phyloP scores from a whole-genome alignment of 2,329 filamentous ascomycete species.

The Trichophyton benhamiae region DNA sequence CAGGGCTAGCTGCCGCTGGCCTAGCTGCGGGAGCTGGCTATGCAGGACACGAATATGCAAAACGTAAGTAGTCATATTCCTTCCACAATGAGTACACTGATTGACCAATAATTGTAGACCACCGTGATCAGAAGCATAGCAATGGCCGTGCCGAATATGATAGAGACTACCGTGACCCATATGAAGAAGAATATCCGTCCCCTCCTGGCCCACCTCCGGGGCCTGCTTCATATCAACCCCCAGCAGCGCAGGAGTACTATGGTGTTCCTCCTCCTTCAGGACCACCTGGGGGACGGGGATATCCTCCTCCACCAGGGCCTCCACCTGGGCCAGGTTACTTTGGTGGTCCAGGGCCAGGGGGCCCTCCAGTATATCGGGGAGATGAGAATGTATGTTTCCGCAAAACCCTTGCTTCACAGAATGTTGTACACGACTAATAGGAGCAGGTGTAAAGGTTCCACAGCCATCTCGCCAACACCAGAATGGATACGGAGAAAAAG shows the following conservation, averaged over 20 bases:
- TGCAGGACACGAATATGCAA: constrained; percentile 46
- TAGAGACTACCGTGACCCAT: constrained; percentile 14
- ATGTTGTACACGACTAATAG: background rate
- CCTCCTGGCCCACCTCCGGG: constrained; percentile 22
- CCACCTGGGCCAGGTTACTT: constrained; percentile 28
- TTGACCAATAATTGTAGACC: background rate
- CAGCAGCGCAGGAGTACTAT: constrained; percentile 1
- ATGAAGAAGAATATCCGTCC: constrained; percentile 28
- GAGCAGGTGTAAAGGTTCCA: constrained; percentile 5
- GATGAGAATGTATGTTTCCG: constrained; percentile 41
- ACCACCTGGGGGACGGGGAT: constrained; percentile 17
- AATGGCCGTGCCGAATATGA: background rate
- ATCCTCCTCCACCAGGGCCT: constrained; percentile 32
- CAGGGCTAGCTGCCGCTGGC: constrained; percentile 41
- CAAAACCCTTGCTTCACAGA: constrained; percentile 16
- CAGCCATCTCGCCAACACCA: background rate
- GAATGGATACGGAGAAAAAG: constrained; percentile 6
- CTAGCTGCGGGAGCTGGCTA: constrained; percentile 47
- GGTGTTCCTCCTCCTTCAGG: background rate
- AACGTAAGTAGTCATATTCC: constrained; percentile 33
- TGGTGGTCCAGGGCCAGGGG: constrained; percentile 19
- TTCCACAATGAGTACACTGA: background rate
- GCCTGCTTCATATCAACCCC: constrained; percentile 15
- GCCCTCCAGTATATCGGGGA: constrained; percentile 26
- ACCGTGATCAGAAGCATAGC: background rate